Conservation (phyloP, 192 early-diverging fungal species). For the Backusella sp. region DNA sequence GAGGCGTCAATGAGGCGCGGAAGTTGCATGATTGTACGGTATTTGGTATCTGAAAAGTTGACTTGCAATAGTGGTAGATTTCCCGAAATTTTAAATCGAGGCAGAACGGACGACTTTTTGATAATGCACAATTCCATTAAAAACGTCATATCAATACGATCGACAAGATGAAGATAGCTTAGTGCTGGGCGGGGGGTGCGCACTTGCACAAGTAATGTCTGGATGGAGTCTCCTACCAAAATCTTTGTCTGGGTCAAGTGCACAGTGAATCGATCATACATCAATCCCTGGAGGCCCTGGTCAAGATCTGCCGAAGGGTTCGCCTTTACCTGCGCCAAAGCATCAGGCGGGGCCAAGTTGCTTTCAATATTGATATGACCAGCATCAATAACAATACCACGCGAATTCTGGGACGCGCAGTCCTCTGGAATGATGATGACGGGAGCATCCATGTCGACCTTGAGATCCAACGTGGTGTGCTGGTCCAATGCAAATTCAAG, state of each 20-base stretch:
- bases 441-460: conserved; percentile 96
- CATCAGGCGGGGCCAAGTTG: conserved; percentile 71
- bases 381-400: conserved; percentile 86
- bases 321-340: conserved; percentile 63
- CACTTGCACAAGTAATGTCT: conserved; percentile 69
- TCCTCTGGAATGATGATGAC: conserved; percentile 88
- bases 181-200: conserved; percentile 50
- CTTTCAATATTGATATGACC: conserved; percentile 90
- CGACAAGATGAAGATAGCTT: conserved; percentile 75
- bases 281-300: conserved; percentile 67
- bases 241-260: conserved; percentile 80
- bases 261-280: conserved; percentile 92
- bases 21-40: conserved; percentile 77
- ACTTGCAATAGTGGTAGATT: conserved; percentile 81
- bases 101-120: conserved; percentile 68
- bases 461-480: conserved; percentile 88
- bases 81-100: conserved; percentile 76
- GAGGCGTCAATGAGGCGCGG: conserved; percentile 62
- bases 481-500: conserved; percentile 79
- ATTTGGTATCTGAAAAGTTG: conserved; percentile 93
- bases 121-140: conserved; percentile 83
- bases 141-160: conserved; percentile 84
- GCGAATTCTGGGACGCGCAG: conserved; percentile 51
- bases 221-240: conserved; percentile 74
- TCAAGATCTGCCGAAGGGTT: conserved; percentile 66